Conservation (phyloP, 2,329 filamentous ascomycete species). For the Sporothrix euskadiensis region DNA sequence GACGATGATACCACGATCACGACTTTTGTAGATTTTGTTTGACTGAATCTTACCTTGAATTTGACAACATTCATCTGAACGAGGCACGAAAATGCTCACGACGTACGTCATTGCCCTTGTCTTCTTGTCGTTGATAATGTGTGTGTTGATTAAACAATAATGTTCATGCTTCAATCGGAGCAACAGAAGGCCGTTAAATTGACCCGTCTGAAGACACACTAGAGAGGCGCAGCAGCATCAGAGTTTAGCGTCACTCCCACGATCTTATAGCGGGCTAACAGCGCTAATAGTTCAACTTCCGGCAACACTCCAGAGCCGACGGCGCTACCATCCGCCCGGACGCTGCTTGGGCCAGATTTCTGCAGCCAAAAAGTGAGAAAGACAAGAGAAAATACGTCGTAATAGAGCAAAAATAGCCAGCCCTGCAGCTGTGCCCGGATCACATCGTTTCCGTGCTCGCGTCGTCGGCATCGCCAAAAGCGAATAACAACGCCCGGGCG, state of each 20-base stretch:
- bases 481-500: not conserved
- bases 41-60: not conserved
- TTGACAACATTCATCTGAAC: not conserved
- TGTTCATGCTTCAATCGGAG: not conserved
- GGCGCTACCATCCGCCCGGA: slow-evolving; percentile 3
- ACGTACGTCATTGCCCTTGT: not conserved
- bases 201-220: not conserved
- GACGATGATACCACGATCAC: slow-evolving; percentile 7
- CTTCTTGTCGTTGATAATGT: not conserved
- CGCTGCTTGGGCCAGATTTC: not conserved
- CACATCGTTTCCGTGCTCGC: not conserved
- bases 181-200: slow-evolving; percentile 5
- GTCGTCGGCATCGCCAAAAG: not conserved
- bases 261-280: not conserved
- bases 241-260: not conserved
- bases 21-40: not conserved
- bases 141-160: too few species aligned
- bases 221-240: not conserved
- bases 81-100: not conserved
- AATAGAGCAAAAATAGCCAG: not conserved
- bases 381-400: not conserved
- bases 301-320: slow-evolving; percentile 16
- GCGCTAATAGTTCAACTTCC: not conserved
- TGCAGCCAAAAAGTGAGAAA: not conserved
- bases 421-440: not conserved